Conservation (phyloP, 2,329 filamentous ascomycete genomes). For the Epichloe hybrida region DNA sequence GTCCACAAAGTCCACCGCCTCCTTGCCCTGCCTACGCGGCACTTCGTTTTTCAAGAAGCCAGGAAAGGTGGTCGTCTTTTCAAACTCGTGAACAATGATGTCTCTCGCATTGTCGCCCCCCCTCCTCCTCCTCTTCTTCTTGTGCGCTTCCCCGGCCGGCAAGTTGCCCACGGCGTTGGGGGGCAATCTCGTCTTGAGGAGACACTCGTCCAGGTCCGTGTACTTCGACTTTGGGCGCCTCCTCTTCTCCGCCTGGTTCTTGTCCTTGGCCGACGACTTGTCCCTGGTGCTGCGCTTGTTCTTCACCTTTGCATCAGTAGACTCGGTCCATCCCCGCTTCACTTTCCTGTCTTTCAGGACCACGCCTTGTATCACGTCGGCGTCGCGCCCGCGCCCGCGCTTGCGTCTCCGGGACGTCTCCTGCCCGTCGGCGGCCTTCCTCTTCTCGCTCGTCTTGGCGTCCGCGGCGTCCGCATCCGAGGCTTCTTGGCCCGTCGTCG, state of each 20-base stretch:
- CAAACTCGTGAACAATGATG: slow-evolving; percentile 75
- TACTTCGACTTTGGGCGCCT: slow-evolving; percentile 61
- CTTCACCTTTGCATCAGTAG: slow-evolving; percentile 34
- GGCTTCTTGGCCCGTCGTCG: slow-evolving; percentile 17
- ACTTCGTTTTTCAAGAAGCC: slow-evolving; percentile 55
- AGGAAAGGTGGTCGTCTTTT: slow-evolving; percentile 69
- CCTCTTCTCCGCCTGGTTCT: slow-evolving; percentile 38
- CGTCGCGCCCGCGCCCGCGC: slow-evolving; percentile 31
- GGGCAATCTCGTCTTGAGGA: slow-evolving; percentile 73
- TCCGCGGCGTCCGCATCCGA: slow-evolving; percentile 16
- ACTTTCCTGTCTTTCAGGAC: slow-evolving; percentile 65
- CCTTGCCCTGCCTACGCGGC: slow-evolving; percentile 19
- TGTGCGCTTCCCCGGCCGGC: slow-evolving; percentile 26
- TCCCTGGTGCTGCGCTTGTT: slow-evolving; percentile 36
- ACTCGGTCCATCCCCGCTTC: slow-evolving; percentile 80
- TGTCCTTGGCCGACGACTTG: slow-evolving; percentile 30
- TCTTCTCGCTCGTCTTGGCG: slow-evolving; percentile 15
- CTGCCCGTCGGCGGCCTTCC: slow-evolving; percentile 23
- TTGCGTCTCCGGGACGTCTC: slow-evolving; percentile 33
- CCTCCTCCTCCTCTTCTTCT: slow-evolving; percentile 39
- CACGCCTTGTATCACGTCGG: slow-evolving; percentile 47
- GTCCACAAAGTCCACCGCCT: slow-evolving; percentile 54
- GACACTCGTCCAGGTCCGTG: slow-evolving; percentile 64
- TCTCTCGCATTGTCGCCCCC: slow-evolving; percentile 26
- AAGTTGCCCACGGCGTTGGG: slow-evolving; percentile 29